These are phyloP conservation scores for Polytrichum formosum DNA, from an alignment of 225 moss, liverwort and hornwort genomes.

Conservation along the genomic window DNA sequence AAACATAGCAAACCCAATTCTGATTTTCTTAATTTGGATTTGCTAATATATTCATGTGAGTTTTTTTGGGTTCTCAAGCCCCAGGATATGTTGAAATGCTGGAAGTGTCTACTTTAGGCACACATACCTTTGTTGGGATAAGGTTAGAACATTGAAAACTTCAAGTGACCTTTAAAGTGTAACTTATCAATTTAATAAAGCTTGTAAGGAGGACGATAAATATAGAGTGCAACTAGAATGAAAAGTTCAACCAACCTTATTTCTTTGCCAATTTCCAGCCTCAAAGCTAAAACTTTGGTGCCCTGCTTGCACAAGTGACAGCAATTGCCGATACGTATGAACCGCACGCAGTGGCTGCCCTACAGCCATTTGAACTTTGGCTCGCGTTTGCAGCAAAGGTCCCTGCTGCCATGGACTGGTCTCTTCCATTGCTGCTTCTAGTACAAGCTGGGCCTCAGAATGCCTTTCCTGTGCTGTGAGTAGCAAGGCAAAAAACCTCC, in stretches of 20 bases:
- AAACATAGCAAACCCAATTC: no score
- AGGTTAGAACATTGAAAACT: no score
- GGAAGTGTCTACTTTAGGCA: no score
- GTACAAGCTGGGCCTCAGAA: constrained; percentile 77
- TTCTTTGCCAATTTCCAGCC: constrained; percentile 69
- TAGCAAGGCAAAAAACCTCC: constrained; percentile 82
- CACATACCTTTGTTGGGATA: no score
- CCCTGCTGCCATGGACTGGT: constrained; percentile 96
- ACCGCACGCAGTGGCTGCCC: constrained; percentile 79
- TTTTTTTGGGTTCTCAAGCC: no score
- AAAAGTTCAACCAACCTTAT: constrained; percentile 37
- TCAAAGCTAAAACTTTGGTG: constrained; percentile 75
- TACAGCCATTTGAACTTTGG: constrained; percentile 77
- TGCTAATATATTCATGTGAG: no score
- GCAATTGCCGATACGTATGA: constrained; percentile 75
- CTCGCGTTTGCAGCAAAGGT: constrained; percentile 70
- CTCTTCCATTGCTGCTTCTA: constrained; percentile 88
- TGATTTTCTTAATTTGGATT: no score
- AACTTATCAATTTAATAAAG: no score
- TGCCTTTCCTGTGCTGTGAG: constrained; percentile 83
- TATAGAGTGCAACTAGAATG: neutral
- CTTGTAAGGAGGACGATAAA: no score
- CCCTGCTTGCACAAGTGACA: constrained; percentile 79
- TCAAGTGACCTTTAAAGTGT: no score
- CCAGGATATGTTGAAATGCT: no score